Evolutionary conservation across 805 yeast genomes (phyloP), one percentile per base, ranked within the genome.

Genomic region (Blastobotrys parvus): DNA sequence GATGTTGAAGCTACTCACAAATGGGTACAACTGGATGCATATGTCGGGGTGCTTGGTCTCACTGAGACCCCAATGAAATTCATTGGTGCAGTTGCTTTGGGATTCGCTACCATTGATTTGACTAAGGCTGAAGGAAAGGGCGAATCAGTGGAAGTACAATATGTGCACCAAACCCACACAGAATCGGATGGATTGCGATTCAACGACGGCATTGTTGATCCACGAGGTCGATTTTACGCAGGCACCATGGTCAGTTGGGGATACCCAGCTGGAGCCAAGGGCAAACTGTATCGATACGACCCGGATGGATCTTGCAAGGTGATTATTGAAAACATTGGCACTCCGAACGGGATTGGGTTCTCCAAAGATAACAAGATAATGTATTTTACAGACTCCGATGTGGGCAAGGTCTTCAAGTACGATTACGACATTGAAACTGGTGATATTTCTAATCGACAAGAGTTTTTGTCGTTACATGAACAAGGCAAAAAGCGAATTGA

Each of bases 191-290:
- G 39, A 20, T 25, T 35, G 16, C 68, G 88, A 54, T 81, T 92
- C 34, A 88, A 88, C 55, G 97, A 88, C 58, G 95, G 96, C 0
- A 73, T 76, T 37, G 74, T 87, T 33, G 88, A 85, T 46, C 81
- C 84, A 3, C 65, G 75, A 55, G 95, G 95, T 1, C 71, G 80
- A 48, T 72, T 87, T 40, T 81, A 84, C 74, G 76, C 84, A 39
- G 95, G 96, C 1, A 69, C 89, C 17, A 88, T 88, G 94, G 40
- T 39, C 21, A 45, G 43, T 15, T 45, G 42, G 19, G 47, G 44
- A 15, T 46, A 18, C 16, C 41, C 23, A 15, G 39, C 49, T 8
- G 34, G 45, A 20, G 43, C 38, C 27, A 74, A 74, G 42, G 96
- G 95, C 1, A 68, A 68, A 38, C 55, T 80, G 37, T 68, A 72